Evolutionary conservation across 1,284 basidiomycete species (phyloP).

Genomic region (Coniferiporia sulphurascens): DNA sequence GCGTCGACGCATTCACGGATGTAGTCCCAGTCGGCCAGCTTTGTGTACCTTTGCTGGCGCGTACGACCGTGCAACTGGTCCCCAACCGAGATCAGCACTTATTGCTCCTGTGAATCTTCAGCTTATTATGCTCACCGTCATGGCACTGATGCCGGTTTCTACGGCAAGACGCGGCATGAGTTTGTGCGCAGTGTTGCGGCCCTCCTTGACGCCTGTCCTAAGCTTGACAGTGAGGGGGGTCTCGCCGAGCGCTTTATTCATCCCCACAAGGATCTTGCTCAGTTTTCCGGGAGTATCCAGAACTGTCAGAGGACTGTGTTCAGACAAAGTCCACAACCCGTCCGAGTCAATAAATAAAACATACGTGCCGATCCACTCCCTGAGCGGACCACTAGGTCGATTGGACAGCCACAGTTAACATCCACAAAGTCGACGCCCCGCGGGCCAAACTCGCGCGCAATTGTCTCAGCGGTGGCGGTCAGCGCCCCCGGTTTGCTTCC

Average conservation of each 20-base stretch:
- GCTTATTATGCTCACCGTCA: constrained; percentile 56
- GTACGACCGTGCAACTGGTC: constrained; percentile 87
- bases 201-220: constrained; percentile 87
- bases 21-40: constrained; percentile 87
- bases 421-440: constrained; percentile 86
- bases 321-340: not conserved
- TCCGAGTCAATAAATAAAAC: constrained; percentile 27
- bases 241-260: constrained; percentile 88
- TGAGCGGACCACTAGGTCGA: constrained; percentile 90
- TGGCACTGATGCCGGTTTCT: constrained; percentile 76
- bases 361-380: constrained; percentile 86
- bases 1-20: constrained; percentile 83
- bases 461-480: constrained; percentile 81
- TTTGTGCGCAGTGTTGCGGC: constrained; percentile 84
- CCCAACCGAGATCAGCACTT: not conserved
- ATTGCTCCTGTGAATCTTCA: not conserved
- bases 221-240: constrained; percentile 96
- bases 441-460: constrained; percentile 61
- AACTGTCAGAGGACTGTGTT: constrained; percentile 42
- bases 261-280: constrained; percentile 84
- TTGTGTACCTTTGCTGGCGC: constrained; percentile 85
- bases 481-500: constrained; percentile 75
- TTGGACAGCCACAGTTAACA: constrained; percentile 95
- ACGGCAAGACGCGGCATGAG: constrained; percentile 80
- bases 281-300: constrained; percentile 81